A percentile compares a stretch with the other conserved stretches of the same genome.
Conservation (phyloP, 2,329 filamentous ascomycete genomes). For the Colletotrichum godetiae region DNA sequence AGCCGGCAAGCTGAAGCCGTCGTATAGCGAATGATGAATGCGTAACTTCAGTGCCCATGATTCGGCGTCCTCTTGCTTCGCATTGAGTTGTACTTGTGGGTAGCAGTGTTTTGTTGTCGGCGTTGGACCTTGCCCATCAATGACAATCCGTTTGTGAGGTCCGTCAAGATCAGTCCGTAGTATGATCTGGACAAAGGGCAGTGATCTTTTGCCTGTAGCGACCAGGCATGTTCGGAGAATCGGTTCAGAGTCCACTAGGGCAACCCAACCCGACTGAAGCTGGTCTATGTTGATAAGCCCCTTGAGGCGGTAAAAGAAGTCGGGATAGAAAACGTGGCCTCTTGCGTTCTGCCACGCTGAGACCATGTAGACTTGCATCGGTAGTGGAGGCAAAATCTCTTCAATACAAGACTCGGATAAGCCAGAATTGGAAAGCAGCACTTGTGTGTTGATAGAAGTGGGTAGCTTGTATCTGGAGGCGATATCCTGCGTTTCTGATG, state of each 20-base stretch:
- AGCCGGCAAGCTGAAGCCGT: constrained; percentile 80
- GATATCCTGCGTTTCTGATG: fast-evolving
- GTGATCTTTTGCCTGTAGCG: constrained; percentile 54
- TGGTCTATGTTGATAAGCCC: constrained; percentile 48
- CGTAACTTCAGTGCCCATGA: constrained; percentile 59
- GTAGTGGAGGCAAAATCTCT: constrained; percentile 73
- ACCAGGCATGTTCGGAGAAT: constrained; percentile 78
- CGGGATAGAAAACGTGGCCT: constrained; percentile 78
- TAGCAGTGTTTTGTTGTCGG: background rate
- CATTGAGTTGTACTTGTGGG: constrained; percentile 26
- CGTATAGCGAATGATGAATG: constrained; percentile 91
- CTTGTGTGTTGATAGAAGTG: constrained; percentile 47
- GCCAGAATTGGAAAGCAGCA: constrained; percentile 51
- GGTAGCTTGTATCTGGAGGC: background rate
- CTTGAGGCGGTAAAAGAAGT: constrained; percentile 71
- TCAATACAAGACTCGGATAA: constrained; percentile 62
- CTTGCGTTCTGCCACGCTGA: constrained; percentile 77
- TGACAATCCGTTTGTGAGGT: constrained; percentile 39
- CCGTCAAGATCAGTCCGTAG: constrained; percentile 49
- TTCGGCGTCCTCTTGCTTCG: constrained; percentile 25
- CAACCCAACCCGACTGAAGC: constrained; percentile 71
- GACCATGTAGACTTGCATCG: constrained; percentile 86
- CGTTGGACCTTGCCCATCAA: constrained; percentile 34
- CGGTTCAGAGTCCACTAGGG: constrained; percentile 64
- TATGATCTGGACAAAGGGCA: constrained; percentile 74